Evolutionary conservation across 2,329 filamentous ascomycete species (phyloP), one percentile per base, ranked within the genome.

Genomic region (Periglandula ipomoeae): DNA sequence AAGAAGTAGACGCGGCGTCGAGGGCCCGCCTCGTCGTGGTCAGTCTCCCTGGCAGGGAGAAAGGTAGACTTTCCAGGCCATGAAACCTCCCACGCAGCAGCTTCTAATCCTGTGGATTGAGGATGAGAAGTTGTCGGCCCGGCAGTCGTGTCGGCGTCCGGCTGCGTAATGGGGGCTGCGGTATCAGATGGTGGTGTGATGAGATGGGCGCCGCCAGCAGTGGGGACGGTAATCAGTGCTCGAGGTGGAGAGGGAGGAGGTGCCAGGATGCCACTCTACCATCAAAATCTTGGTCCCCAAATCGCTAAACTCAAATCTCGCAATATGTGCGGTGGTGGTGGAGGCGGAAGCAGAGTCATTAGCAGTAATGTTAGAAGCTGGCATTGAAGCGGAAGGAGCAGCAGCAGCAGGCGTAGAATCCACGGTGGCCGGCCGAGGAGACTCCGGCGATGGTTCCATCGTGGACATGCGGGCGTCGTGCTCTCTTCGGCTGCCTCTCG

Each of bases 231-330:
- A 20, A 22, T 5, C 22, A 24, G 39, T 24, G 27, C 13, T 19
- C 20, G 20, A n/a, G 41, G 5, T 44, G 19, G 41, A 20, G 27
- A 24, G 46, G 43, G 43, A 46, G 32, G 54, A 54, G 38, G 57
- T 56, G 44, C 56, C 57, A 35, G 67, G 63, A 62, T 87, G 82
- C 89, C 89, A 95, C 65, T 95, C 89, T 35, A 95, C 84, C 88
- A 95, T 93, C 58, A 95, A 71, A 54, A 95, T 84, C 71, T 95
- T 95, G 53, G 88, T 94, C 37, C 89, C 89, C 55, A 90, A 85
- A 59, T 88, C 87, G 44, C 81, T 85, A 63, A 95, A 94, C 64
- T 95, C 89, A 67, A 94, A 95, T 51, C 89, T 83, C 41, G 88
- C 73, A 67, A 51, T 70, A 69, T 58, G 75, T 65, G 58, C 55